Evolutionary conservation across 2,329 filamentous ascomycete species (phyloP).

Genomic region (Chaetoscypha palmicola): DNA sequence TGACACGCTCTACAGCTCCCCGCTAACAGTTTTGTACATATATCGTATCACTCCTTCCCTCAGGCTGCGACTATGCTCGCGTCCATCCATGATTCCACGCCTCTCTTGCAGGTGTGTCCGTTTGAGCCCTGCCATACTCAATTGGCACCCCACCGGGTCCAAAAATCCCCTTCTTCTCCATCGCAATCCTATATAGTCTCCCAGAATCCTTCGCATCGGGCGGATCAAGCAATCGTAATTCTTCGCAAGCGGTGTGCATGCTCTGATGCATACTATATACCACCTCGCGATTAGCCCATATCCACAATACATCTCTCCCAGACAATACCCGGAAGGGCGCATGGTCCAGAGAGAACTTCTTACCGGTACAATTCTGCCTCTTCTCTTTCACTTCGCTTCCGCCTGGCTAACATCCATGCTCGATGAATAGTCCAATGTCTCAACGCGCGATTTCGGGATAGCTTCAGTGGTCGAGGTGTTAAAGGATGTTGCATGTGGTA

Average conservation of each 20-base stretch:
- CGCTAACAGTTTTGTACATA: too few species aligned
- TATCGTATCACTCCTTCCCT: background rate
- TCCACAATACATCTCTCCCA: background rate
- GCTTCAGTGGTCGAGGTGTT: constrained; percentile 71
- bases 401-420: constrained; percentile 78
- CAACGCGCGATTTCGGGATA: constrained; percentile 78
- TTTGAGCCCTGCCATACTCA: constrained; percentile 82
- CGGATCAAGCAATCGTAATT: constrained; percentile 54
- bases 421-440: constrained; percentile 99
- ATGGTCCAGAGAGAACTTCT: background rate
- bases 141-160: constrained; percentile 69
- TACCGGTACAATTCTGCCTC: constrained; percentile 68
- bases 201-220: constrained; percentile 55
- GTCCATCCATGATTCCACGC: constrained; percentile 97
- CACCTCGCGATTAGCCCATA: background rate
- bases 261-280: constrained; percentile 55
- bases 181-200: constrained; percentile 75
- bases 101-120: constrained; percentile 68
- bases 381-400: constrained; percentile 56
- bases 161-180: constrained; percentile 86
- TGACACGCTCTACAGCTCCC: background rate
- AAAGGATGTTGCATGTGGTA: constrained; percentile 64
- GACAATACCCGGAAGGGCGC: background rate
- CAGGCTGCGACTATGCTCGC: constrained; percentile 40
- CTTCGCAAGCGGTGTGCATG: constrained; percentile 83